Evolutionary conservation across 2,329 filamentous ascomycete genomes (phyloP).

Genomic region (Venturia effusa): DNA sequence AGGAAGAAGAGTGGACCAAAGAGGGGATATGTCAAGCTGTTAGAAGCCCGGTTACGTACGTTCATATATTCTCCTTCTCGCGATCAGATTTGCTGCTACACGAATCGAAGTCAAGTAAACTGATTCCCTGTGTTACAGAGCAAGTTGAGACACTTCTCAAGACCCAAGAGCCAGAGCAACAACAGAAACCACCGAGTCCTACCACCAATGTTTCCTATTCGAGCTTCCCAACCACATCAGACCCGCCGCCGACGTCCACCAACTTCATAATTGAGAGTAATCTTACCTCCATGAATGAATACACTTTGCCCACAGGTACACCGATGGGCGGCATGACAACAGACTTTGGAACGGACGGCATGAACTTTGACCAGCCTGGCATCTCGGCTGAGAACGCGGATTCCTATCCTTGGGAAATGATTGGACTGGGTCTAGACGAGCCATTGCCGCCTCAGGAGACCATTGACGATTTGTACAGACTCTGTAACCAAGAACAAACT

Average conservation of each 20-base stretch:
- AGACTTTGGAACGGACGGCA: neutral
- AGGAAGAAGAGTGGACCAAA: constrained; percentile 92
- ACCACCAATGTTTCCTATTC: neutral
- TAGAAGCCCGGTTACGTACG: constrained; percentile 87
- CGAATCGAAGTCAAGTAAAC: neutral
- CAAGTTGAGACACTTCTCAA: constrained; percentile 89
- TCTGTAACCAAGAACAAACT: neutral
- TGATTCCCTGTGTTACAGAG: constrained; percentile 39
- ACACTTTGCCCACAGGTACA: neutral
- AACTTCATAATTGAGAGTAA: constrained; percentile 4
- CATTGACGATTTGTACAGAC: constrained; percentile 68
- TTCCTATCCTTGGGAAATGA: constrained; percentile 70
- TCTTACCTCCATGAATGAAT: neutral
- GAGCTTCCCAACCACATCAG: neutral
- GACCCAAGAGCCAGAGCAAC: constrained; percentile 40
- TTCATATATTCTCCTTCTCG: constrained; percentile 13
- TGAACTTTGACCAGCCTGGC: constrained; percentile 11
- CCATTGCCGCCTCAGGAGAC: constrained; percentile 66
- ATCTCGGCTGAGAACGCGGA: constrained; percentile 14
- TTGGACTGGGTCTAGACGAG: constrained; percentile 73
- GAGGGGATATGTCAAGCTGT: constrained; percentile 83
- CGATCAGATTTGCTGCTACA: neutral
- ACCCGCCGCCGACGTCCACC: neutral
- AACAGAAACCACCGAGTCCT: neutral
- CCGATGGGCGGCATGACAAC: neutral